These are phyloP conservation scores for Nevesoporus exiguus DNA, from an alignment of 768 basidiomycete genomes.

Conservation along the genomic window DNA sequence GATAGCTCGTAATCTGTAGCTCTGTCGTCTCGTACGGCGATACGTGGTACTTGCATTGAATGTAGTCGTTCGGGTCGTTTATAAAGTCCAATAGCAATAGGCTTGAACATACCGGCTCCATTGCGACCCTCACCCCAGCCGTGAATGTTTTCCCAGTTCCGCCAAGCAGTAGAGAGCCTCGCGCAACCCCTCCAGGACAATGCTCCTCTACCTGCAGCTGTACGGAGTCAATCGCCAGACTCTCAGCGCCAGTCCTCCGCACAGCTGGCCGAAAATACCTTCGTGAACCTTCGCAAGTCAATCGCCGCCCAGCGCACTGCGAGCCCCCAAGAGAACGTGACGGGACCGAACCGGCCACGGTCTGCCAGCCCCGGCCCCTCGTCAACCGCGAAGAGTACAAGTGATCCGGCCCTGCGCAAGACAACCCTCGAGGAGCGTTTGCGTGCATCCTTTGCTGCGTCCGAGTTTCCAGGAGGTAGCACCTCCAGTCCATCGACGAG, in stretches of 20 bases:
- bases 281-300: slow-evolving; percentile 62
- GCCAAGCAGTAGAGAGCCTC: slow-evolving; percentile 68
- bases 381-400: slow-evolving; percentile 10
- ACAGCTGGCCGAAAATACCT: slow-evolving; percentile 59
- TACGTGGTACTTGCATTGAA: slow-evolving; percentile 1
- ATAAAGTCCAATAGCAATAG: not conserved
- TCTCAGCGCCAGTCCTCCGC: slow-evolving; percentile 31
- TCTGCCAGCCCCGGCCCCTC: slow-evolving; percentile 26
- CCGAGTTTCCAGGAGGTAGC: slow-evolving; percentile 47
- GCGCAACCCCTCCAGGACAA: slow-evolving; percentile 44
- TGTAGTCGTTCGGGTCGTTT: not conserved
- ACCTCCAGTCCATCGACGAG: slow-evolving; percentile 41
- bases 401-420: slow-evolving; percentile 39
- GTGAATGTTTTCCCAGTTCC: slow-evolving; percentile 71
- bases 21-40: not conserved
- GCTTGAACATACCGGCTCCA: not conserved
- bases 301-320: slow-evolving; percentile 49
- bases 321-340: slow-evolving; percentile 29
- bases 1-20: slow-evolving; percentile 20
- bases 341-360: slow-evolving; percentile 13
- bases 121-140: not conserved
- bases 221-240: slow-evolving; percentile 40
- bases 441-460: slow-evolving; percentile 58
- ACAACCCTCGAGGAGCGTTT: slow-evolving; percentile 73
- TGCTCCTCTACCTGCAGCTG: slow-evolving; percentile 20